Evolutionary conservation across 2,329 filamentous ascomycete genomes (phyloP).

Genomic region (Raffaelea deltoideospora): DNA sequence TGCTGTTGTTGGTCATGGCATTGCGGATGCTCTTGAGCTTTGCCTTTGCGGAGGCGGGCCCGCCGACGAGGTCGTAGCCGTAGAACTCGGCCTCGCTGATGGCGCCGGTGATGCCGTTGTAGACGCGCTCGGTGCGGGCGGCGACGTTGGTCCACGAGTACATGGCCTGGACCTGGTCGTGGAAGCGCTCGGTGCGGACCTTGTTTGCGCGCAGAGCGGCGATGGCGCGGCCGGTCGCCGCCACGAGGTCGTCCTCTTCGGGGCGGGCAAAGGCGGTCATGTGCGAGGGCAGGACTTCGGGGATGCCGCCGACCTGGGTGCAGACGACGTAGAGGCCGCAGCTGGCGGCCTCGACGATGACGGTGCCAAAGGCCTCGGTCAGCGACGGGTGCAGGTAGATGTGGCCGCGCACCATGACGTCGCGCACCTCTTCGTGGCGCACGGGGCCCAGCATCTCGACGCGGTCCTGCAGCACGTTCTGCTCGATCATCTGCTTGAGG

Average conservation of each 20-base stretch:
- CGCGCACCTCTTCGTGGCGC: slow-evolving; percentile 87
- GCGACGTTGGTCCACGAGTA: slow-evolving; percentile 98
- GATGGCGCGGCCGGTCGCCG: slow-evolving; percentile 80
- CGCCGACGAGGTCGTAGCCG: slow-evolving; percentile 54
- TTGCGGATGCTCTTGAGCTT: no score
- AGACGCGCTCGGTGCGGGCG: slow-evolving; percentile 82
- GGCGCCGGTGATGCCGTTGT: slow-evolving; percentile 81
- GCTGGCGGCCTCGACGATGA: slow-evolving; percentile 91
- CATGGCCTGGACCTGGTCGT: slow-evolving; percentile 96
- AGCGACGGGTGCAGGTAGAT: slow-evolving; percentile 92
- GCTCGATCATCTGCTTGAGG: slow-evolving; percentile 94
- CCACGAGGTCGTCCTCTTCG: slow-evolving; percentile 87
- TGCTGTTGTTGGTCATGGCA: no score
- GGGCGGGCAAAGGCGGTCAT: slow-evolving; percentile 98
- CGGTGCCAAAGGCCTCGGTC: slow-evolving; percentile 93
- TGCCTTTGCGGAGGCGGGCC: slow-evolving; percentile 2
- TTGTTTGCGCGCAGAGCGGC: slow-evolving; percentile 70
- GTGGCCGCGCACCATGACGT: slow-evolving; percentile 93
- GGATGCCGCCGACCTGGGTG: slow-evolving; percentile 90
- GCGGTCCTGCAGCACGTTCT: slow-evolving; percentile 82
- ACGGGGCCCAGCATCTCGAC: slow-evolving; percentile 86
- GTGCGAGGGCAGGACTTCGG: slow-evolving; percentile 84
- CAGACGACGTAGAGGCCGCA: slow-evolving; percentile 95
- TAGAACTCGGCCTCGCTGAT: slow-evolving; percentile 81
- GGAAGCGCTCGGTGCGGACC: slow-evolving; percentile 83